Evolutionary conservation across 345 rosid genomes (phyloP).

Genomic region (Brassica napus): DNA sequence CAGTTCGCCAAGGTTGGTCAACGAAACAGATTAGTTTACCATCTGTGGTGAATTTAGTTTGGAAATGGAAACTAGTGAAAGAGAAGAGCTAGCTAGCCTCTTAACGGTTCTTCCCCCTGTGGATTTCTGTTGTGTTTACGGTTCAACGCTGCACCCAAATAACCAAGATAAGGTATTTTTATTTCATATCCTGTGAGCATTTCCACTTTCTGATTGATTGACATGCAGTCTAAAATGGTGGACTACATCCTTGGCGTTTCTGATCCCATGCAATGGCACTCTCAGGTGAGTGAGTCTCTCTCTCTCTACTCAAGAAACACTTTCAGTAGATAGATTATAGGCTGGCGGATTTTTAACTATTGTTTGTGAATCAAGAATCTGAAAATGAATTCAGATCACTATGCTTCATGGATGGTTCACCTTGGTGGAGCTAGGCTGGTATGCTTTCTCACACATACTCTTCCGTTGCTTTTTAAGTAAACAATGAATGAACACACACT

Average conservation of each 20-base stretch:
- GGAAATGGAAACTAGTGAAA: slow-evolving; percentile 46
- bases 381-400: slow-evolving; percentile 74
- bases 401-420: slow-evolving; percentile 77
- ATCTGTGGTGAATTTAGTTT: background rate
- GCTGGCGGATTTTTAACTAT: background rate
- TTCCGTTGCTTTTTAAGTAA: background rate
- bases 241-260: slow-evolving; percentile 86
- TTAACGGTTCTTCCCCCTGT: slow-evolving; percentile 64
- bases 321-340: background rate
- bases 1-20: no score
- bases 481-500: slow-evolving; percentile 12
- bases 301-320: background rate
- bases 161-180: slow-evolving; percentile 60
- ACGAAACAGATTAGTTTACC: background rate
- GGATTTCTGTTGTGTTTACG: slow-evolving; percentile 85
- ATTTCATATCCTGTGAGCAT: background rate
- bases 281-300: slow-evolving; percentile 49
- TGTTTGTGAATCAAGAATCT: slow-evolving; percentile 55
- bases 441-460: slow-evolving; percentile 17
- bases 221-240: slow-evolving; percentile 61
- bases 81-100: slow-evolving; percentile 53
- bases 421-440: slow-evolving; percentile 88
- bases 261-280: slow-evolving; percentile 82
- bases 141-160: slow-evolving; percentile 80
- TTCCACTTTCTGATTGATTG: background rate